Percentiles rank a stretch among this genome's conserved stretches.
Conservation (phyloP, 805 yeast genomes). For the Yueomyces sp. region DNA sequence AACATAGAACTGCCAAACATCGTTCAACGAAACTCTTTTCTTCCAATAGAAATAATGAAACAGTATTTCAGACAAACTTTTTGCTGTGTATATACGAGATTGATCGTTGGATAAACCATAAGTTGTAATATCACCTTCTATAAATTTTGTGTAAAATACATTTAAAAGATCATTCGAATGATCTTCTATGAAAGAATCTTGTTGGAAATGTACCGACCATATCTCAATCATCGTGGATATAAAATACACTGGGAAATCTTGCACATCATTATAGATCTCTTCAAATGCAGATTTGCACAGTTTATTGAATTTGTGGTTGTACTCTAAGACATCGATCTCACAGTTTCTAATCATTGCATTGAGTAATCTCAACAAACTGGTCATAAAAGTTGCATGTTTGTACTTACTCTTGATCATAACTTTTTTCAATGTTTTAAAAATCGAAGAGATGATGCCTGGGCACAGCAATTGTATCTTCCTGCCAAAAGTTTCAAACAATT, state of each 20-base stretch:
- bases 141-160: slow-evolving; percentile 11
- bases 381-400: slow-evolving; percentile 20
- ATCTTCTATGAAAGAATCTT: slow-evolving; percentile 13
- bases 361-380: slow-evolving; percentile 12
- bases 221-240: slow-evolving; percentile 15
- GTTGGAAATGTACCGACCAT: slow-evolving; percentile 12
- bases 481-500: slow-evolving; percentile 23
- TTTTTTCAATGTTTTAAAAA: slow-evolving; percentile 25
- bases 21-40: slow-evolving; percentile 9
- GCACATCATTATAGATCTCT: slow-evolving; percentile 8
- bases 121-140: slow-evolving; percentile 15
- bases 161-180: slow-evolving; percentile 8
- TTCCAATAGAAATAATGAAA: slow-evolving; percentile 14
- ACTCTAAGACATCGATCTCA: slow-evolving; percentile 3
- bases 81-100: slow-evolving; percentile 20
- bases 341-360: slow-evolving; percentile 13
- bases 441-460: slow-evolving; percentile 19
- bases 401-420: slow-evolving; percentile 19
- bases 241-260: slow-evolving; percentile 16
- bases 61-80: slow-evolving; percentile 25
- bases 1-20: slow-evolving; percentile 12
- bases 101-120: slow-evolving; percentile 19
- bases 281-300: slow-evolving; percentile 13
- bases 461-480: slow-evolving; percentile 23
- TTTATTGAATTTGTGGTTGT: slow-evolving; percentile 14